Conservation (phyloP, 2,329 filamentous ascomycete genomes). For the Lojkania enalia region DNA sequence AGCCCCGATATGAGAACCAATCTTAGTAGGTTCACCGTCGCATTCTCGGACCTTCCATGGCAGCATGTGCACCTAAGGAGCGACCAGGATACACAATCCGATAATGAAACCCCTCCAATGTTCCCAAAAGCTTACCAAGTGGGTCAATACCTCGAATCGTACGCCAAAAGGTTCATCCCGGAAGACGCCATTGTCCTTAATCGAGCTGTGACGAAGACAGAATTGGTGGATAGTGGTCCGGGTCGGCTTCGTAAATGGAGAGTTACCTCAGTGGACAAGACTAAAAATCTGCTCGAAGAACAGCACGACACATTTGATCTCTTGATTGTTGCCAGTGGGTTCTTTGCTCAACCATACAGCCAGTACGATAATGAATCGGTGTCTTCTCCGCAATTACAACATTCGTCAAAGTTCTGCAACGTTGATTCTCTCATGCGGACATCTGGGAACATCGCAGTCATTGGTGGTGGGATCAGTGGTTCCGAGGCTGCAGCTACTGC, state of each 20-base stretch:
- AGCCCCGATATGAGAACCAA: slow-evolving; percentile 66
- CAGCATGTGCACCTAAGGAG: slow-evolving; percentile 47
- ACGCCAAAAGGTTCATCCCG: slow-evolving; percentile 61
- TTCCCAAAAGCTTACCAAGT: slow-evolving; percentile 79
- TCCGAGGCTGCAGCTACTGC: slow-evolving; percentile 75
- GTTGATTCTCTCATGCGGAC: slow-evolving; percentile 21
- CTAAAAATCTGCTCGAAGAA: slow-evolving; percentile 13
- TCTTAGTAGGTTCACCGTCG: slow-evolving; percentile 74
- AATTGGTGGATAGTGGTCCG: slow-evolving; percentile 12
- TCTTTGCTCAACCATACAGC: slow-evolving; percentile 58
- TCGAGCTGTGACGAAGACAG: slow-evolving; percentile 37
- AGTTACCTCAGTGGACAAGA: slow-evolving; percentile 20
- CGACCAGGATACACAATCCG: slow-evolving; percentile 5
- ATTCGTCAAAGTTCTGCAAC: slow-evolving; percentile 35
- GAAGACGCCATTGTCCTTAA: slow-evolving; percentile 56
- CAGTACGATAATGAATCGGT: neutral
- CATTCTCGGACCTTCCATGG: slow-evolving; percentile 70
- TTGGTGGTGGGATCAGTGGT: slow-evolving; percentile 83
- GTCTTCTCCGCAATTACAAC: slow-evolving; percentile 16
- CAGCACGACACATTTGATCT: slow-evolving; percentile 61
- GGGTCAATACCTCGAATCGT: slow-evolving; percentile 70
- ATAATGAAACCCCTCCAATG: slow-evolving; percentile 53
- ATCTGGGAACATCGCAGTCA: slow-evolving; percentile 67
- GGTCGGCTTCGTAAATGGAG: slow-evolving; percentile 20
- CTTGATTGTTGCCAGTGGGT: slow-evolving; percentile 73